Percentiles rank a stretch among this genome's conserved stretches.
Conservation (phyloP, 2,329 filamentous ascomycete genomes). For the Botrytis fragariae region DNA sequence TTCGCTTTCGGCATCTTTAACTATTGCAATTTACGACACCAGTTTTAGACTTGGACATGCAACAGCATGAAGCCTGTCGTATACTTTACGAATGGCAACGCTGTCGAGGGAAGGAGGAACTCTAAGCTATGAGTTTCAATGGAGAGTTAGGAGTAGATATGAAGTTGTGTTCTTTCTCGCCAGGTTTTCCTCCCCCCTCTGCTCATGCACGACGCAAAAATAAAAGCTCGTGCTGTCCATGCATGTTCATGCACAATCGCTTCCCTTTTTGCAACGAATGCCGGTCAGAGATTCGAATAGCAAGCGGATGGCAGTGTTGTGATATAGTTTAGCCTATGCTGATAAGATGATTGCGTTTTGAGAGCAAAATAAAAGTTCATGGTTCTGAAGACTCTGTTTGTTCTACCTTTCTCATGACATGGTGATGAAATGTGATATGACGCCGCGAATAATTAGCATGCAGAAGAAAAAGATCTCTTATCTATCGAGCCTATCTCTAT, state of each 20-base stretch:
- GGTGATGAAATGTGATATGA: background rate
- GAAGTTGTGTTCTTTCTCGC: slow-evolving; percentile 2
- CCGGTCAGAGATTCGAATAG: background rate
- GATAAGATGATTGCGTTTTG: background rate
- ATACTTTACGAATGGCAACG: background rate
- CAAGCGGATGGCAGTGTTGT: slow-evolving; percentile 1
- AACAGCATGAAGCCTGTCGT: background rate
- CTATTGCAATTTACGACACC: background rate
- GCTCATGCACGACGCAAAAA: slow-evolving; percentile 16
- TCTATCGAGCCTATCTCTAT: background rate
- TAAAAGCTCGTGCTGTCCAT: slow-evolving; percentile 11
- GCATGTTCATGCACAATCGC: slow-evolving; percentile 16
- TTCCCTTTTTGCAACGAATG: slow-evolving; percentile 1
- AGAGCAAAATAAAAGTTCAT: slow-evolving; percentile 10
- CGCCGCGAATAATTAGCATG: no score
- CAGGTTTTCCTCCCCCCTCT: slow-evolving; percentile 5
- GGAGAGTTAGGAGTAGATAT: slow-evolving; percentile 16
- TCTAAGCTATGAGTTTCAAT: slow-evolving; percentile 1
- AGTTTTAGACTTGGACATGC: background rate
- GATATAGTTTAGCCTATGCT: background rate
- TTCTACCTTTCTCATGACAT: background rate
- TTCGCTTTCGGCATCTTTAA: slow-evolving; percentile 12
- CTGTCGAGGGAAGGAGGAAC: background rate
- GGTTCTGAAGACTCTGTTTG: background rate
- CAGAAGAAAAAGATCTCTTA: background rate